phyloP scores from a whole-genome alignment of 768 basidiomycete genomes.

The Mrakia frigida region DNA sequence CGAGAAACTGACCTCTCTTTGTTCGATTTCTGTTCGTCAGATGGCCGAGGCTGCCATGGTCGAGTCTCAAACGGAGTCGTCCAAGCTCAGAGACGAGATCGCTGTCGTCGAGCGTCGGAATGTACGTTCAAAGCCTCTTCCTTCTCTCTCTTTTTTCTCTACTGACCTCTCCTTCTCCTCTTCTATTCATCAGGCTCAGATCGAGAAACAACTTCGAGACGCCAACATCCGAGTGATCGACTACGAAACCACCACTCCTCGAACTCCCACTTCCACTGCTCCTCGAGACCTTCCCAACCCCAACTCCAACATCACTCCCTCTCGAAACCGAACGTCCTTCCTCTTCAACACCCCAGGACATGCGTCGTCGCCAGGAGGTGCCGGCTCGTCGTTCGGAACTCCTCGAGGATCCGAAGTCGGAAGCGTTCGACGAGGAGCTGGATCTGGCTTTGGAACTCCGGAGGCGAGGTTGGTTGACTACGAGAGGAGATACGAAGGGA shows the following conservation, averaged over 20 bases:
- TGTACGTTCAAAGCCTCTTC: constrained; percentile 49
- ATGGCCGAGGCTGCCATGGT: constrained; percentile 70
- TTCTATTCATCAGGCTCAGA: constrained; percentile 54
- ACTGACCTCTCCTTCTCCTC: constrained; percentile 16
- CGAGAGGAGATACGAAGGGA: constrained; percentile 10
- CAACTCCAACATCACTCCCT: not conserved
- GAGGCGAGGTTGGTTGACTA: constrained; percentile 4
- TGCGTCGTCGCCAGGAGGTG: not conserved
- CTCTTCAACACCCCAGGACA: not conserved
- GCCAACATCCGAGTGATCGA: constrained; percentile 76
- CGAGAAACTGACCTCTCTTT: constrained; percentile 71
- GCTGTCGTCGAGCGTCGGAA: constrained; percentile 72
- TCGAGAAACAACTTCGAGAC: constrained; percentile 82
- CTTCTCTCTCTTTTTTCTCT: not conserved
- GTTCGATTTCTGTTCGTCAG: constrained; percentile 62
- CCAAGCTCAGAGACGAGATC: constrained; percentile 71
- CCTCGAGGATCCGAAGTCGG: constrained; percentile 5
- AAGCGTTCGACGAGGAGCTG: constrained; percentile 3
- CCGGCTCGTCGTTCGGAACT: not conserved
- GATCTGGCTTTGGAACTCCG: not conserved
- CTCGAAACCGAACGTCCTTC: not conserved
- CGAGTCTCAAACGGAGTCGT: constrained; percentile 70
- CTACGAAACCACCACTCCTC: constrained; percentile 55
- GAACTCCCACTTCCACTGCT: constrained; percentile 1
- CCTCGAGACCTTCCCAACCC: not conserved